Base-by-base conservation (phyloP, 2,329 filamentous ascomycete species). In the Beauveria bassiana region DNA sequence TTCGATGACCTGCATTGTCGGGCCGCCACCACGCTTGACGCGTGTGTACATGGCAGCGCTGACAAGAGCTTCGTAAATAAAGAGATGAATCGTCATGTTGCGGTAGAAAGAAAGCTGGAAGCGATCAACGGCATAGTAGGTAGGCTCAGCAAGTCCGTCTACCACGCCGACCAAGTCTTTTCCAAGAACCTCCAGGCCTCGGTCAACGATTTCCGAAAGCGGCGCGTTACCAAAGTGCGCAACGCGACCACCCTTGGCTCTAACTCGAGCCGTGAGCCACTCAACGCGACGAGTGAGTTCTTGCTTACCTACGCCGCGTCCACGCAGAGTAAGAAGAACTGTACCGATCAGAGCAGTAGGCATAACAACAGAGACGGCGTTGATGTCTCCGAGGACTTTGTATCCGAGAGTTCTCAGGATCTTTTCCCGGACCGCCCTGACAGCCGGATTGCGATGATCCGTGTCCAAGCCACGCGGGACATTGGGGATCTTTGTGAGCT, bases 21-120 rank as follows among this genome's bases (percentile, higher is more conserved):
- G 89, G 0, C 90, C 91, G n/a, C 93, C 93, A 18, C 95, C 95
- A 64, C 86, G 86, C 74, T 99, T 99, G 60, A 98, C 89, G 50
- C 86, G 85, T 0, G 87, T 95, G 73, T 99, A 99, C 81, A 99
- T 87, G 31, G 90, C 90, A 5, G 88, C 91, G 64, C 91, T 95
- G 24, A 98, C 91, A 5, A 99, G 80, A 0, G 93, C 90, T 72
- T 98, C 93, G 2, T 91, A 89, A 62, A 99, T 95, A 73, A 99
- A 99, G 5, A 99, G 83, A 71, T 99, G 95, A 64, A 99, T 99
- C 0, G 93, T 97, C 95, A 98, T 98, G 74, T 99, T 99, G 58
- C 95, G 88, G 76, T 99, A 99, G 74, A 99, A 99, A 0, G 92
- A 96, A 10, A 99, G 83, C 71, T 99, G 95, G 78, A 99, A 99